Evolutionary conservation across 2,329 filamentous ascomycete genomes (phyloP).

Genomic region (Lachnellula suecica): DNA sequence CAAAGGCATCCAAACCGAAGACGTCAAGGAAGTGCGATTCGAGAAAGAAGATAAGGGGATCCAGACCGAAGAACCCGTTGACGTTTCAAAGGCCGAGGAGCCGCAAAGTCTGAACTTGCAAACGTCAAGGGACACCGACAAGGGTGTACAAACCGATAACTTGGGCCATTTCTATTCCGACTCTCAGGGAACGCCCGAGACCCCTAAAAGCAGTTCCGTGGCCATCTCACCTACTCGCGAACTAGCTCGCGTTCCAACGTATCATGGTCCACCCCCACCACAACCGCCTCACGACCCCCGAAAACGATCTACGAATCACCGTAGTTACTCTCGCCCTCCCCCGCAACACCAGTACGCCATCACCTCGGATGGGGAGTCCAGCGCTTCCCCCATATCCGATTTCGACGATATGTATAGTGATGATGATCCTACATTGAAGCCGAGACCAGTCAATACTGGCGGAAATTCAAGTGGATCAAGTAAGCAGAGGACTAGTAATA

Average conservation of each 20-base stretch:
- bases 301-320: background rate
- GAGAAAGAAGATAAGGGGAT: constrained; percentile 23
- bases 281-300: constrained; percentile 9
- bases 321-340: constrained; percentile 22
- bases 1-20: constrained; percentile 25
- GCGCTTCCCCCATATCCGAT: constrained; percentile 58
- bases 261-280: constrained; percentile 13
- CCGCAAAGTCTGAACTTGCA: background rate
- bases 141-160: constrained; percentile 25
- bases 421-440: constrained; percentile 56
- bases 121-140: constrained; percentile 19
- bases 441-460: constrained; percentile 30
- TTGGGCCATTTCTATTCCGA: constrained; percentile 6
- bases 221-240: constrained; percentile 9
- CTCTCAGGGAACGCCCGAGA: constrained; percentile 25
- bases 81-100: background rate
- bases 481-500: constrained; percentile 26
- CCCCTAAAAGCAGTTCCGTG: constrained; percentile 21
- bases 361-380: constrained; percentile 51
- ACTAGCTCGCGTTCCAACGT: background rate
- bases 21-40: constrained; percentile 10
- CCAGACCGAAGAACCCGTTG: constrained; percentile 24
- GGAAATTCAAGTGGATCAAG: constrained; percentile 26
- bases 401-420: constrained; percentile 59
- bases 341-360: constrained; percentile 30